Evolutionary conservation across 768 basidiomycete genomes (phyloP).

Genomic region (Calocera viscosa): DNA sequence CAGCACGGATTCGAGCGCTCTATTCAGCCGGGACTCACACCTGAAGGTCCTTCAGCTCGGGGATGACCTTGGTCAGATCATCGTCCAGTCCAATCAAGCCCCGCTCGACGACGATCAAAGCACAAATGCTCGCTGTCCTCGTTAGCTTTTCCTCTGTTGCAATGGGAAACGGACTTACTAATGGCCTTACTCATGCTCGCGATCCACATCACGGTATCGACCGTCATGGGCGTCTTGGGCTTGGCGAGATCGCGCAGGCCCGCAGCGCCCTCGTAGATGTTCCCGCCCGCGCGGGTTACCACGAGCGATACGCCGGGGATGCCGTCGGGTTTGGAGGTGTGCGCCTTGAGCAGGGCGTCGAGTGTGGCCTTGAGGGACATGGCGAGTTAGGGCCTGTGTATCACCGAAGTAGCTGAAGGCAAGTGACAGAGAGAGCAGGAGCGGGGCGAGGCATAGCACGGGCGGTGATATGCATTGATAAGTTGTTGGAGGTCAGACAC

Average conservation of each 20-base stretch:
- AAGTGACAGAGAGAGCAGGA: too few species aligned
- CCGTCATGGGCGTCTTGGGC: background rate
- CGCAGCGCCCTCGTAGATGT: background rate
- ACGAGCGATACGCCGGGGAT: background rate
- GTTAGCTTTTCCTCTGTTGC: too few species aligned
- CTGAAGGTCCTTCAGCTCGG: background rate
- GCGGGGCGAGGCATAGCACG: too few species aligned
- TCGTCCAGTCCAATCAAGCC: background rate
- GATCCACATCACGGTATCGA: constrained; percentile 1
- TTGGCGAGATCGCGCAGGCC: background rate
- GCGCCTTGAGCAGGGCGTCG: background rate
- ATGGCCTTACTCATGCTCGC: background rate
- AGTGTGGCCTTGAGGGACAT: background rate
- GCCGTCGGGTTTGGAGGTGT: constrained; percentile 2
- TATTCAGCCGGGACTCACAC: background rate
- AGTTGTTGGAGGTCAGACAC: too few species aligned
- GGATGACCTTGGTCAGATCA: background rate
- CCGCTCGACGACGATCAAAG: background rate
- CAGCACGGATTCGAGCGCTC: background rate
- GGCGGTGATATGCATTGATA: too few species aligned
- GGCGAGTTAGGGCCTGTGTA: too few species aligned
- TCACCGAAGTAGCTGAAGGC: too few species aligned
- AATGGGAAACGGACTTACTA: background rate
- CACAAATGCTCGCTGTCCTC: background rate
- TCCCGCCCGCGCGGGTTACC: background rate